Conservation (phyloP, 805 yeast species). For the Lipomyces yamanashiensis region DNA sequence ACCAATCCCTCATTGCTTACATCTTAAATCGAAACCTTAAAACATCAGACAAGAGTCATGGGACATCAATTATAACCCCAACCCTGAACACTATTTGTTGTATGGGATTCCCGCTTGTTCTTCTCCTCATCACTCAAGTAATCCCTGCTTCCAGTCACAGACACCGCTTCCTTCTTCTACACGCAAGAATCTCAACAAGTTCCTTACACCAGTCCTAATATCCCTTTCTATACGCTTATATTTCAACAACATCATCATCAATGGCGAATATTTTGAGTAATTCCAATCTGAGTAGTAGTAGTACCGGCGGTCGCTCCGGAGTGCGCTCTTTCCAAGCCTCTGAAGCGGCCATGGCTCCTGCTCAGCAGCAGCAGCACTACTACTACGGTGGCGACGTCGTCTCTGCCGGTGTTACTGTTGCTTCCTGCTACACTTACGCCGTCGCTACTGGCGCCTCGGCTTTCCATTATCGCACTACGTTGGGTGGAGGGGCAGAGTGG, state of each 20-base stretch:
- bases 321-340: conserved; percentile 9
- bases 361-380: conserved; percentile 12
- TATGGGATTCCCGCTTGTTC: neutral
- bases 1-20: neutral
- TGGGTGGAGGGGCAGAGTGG: conserved; percentile 42
- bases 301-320: conserved; percentile 26
- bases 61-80: neutral
- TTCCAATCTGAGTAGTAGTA: conserved; percentile 29
- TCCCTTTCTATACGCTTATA: neutral
- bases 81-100: neutral
- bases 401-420: conserved; percentile 33
- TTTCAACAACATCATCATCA: conserved; percentile 3
- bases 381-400: conserved; percentile 19
- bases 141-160: too few species aligned
- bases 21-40: neutral
- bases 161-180: neutral
- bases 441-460: conserved; percentile 35
- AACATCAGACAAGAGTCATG: neutral
- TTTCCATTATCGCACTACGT: conserved; percentile 39
- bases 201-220: neutral
- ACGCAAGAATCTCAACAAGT: neutral
- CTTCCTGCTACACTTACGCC: conserved; percentile 37
- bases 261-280: conserved; percentile 39
- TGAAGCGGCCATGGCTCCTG: conserved; percentile 10
- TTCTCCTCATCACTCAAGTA: neutral